Conservation (phyloP, 768 basidiomycete genomes). For the Boletus edulis region DNA sequence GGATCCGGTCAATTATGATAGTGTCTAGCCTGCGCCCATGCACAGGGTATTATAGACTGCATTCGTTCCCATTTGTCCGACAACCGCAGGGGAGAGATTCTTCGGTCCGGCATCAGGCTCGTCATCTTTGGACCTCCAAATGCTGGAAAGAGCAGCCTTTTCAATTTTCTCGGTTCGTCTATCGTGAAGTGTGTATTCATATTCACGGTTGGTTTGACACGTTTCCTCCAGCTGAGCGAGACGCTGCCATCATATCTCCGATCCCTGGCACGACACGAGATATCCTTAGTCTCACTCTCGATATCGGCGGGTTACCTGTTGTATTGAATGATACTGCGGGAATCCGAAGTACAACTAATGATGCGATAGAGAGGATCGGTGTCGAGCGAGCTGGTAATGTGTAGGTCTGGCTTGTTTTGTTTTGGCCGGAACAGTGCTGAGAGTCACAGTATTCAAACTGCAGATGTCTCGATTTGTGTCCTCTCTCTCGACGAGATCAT, state of each 20-base stretch:
- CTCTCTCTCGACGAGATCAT: slow-evolving; percentile 60
- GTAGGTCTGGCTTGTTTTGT: slow-evolving; percentile 42
- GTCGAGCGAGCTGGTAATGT: slow-evolving; percentile 67
- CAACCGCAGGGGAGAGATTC: slow-evolving; percentile 75
- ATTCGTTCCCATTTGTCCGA: slow-evolving; percentile 65
- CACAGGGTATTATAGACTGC: slow-evolving; percentile 42
- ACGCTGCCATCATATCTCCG: slow-evolving; percentile 87
- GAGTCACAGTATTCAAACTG: slow-evolving; percentile 52
- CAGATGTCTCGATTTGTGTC: slow-evolving; percentile 80
- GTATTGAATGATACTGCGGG: slow-evolving; percentile 87
- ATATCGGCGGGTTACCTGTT: slow-evolving; percentile 85
- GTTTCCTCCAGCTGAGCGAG: slow-evolving; percentile 63
- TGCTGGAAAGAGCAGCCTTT: slow-evolving; percentile 87
- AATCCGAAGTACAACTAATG: slow-evolving; percentile 62
- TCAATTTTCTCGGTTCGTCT: slow-evolving; percentile 74
- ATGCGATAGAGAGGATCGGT: slow-evolving; percentile 75
- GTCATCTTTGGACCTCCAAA: slow-evolving; percentile 94
- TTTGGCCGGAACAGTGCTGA: background rate
- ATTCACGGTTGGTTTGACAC: background rate
- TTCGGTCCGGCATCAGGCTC: slow-evolving; percentile 77
- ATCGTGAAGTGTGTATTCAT: background rate
- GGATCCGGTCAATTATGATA: background rate
- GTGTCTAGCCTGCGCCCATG: slow-evolving; percentile 51
- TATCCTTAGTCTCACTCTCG: slow-evolving; percentile 78
- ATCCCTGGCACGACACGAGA: slow-evolving; percentile 90